Percentiles rank a stretch among this genome's conserved stretches.
Conservation (phyloP, 1,139 yeast genomes). For the Diutina ranongensis region DNA sequence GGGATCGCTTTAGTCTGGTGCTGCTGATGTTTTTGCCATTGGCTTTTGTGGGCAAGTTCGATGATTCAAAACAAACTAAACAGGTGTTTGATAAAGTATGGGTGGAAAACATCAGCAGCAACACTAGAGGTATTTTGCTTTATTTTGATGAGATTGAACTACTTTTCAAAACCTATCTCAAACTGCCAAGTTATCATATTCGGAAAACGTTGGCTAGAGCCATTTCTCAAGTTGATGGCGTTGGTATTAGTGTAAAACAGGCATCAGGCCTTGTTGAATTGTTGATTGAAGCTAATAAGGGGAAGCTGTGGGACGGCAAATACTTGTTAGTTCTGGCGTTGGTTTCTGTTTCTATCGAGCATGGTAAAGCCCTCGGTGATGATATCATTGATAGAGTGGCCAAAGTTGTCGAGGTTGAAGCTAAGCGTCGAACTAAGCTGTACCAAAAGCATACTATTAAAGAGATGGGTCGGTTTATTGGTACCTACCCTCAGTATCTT, state of each 20-base stretch:
- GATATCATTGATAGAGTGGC: constrained; percentile 23
- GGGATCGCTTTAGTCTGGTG: constrained; percentile 50
- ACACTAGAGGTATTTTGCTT: constrained; percentile 55
- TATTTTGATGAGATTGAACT: constrained; percentile 62
- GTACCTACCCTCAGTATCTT: constrained; percentile 18
- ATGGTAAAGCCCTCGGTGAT: constrained; percentile 20
- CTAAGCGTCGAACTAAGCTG: constrained; percentile 51
- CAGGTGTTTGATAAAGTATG: constrained; percentile 54
- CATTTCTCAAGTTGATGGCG: constrained; percentile 16
- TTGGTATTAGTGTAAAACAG: neutral
- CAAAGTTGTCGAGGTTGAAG: constrained; percentile 44
- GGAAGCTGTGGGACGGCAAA: constrained; percentile 86
- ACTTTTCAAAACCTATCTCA: constrained; percentile 37
- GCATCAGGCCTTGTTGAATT: constrained; percentile 34
- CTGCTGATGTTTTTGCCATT: constrained; percentile 65
- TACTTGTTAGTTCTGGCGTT: constrained; percentile 64
- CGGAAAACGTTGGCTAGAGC: constrained; percentile 66
- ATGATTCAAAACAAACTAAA: constrained; percentile 35
- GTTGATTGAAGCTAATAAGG: constrained; percentile 53
- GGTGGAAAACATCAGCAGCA: constrained; percentile 72
- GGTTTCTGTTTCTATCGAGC: constrained; percentile 43
- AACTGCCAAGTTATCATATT: constrained; percentile 49
- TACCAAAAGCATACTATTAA: constrained; percentile 49
- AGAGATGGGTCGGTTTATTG: constrained; percentile 25
- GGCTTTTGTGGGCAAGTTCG: constrained; percentile 69